These are phyloP conservation scores for Rhipidocladum racemiflorum DNA, from an alignment of 176 grass and related monocot genomes.

Conservation along the genomic window DNA sequence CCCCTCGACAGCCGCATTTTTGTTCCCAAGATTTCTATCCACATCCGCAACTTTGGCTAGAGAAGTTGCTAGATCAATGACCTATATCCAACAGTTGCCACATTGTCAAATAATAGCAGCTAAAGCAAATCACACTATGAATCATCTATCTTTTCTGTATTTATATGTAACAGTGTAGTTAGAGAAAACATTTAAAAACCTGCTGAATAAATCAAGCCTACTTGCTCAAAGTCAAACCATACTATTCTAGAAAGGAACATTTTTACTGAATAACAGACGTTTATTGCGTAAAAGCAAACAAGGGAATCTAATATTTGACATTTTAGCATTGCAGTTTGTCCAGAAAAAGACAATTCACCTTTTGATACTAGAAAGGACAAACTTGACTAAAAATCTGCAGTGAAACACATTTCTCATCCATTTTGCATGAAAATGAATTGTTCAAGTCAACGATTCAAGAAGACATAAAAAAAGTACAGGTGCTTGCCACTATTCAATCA, in stretches of 20 bases:
- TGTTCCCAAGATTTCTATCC: slow-evolving; percentile 81
- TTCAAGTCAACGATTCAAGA: neutral
- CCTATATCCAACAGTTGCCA: slow-evolving; percentile 40
- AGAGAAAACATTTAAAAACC: neutral
- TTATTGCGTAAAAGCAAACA: neutral
- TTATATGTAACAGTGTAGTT: neutral
- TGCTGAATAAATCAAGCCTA: neutral
- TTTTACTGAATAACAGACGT: neutral
- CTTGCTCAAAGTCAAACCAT: neutral
- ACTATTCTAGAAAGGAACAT: neutral
- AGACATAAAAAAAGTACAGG: neutral
- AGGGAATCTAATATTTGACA: neutral
- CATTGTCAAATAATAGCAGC: neutral
- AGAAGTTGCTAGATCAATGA: slow-evolving; percentile 88
- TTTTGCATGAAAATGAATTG: neutral
- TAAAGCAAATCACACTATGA: neutral
- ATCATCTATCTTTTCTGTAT: neutral
- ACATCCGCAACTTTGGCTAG: slow-evolving; percentile 94
- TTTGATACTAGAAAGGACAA: neutral
- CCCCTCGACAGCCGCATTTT: slow-evolving; percentile 47
- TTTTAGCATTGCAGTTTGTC: neutral
- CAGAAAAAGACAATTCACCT: neutral
- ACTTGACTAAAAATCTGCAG: neutral
- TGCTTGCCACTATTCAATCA: neutral
- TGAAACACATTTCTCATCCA: neutral